Evolutionary conservation across 345 rosid species (phyloP).

Genomic region (Eutrema japonicum): DNA sequence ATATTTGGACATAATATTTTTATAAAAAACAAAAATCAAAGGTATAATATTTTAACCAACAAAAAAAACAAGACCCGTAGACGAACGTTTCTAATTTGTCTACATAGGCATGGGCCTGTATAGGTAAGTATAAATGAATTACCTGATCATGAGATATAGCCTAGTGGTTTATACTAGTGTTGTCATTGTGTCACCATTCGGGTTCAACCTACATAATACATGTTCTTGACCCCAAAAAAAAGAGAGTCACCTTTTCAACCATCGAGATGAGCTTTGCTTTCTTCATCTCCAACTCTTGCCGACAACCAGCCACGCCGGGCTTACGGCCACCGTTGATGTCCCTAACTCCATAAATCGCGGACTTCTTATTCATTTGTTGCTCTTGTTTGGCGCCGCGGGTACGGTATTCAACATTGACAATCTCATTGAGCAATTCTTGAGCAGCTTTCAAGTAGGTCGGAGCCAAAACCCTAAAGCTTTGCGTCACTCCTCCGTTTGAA

Average conservation of each 20-base stretch:
- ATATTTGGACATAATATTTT: too few relatives aligned
- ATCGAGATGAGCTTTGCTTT: conserved; percentile 65
- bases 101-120: too few relatives aligned
- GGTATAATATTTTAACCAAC: too few relatives aligned
- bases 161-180: too few relatives aligned
- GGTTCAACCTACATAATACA: too few relatives aligned
- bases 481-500: conserved; percentile 50
- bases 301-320: conserved; percentile 5
- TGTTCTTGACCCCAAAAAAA: too few relatives aligned
- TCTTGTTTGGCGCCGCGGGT: not conserved
- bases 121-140: too few relatives aligned
- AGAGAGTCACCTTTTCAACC: conserved; percentile 64
- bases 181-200: too few relatives aligned
- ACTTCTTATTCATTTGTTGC: conserved; percentile 28
- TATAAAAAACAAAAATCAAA: too few relatives aligned
- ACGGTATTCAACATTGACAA: conserved; percentile 54
- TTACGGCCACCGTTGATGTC: conserved; percentile 17
- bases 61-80: too few relatives aligned
- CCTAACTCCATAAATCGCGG: not conserved
- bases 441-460: conserved; percentile 71
- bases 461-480: conserved; percentile 48
- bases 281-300: conserved; percentile 71
- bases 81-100: too few relatives aligned
- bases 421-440: conserved; percentile 77
- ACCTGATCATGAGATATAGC: too few relatives aligned